Evolutionary conservation across 2,329 filamentous ascomycete species (phyloP).

Genomic region (Geoglossum cookeanum): DNA sequence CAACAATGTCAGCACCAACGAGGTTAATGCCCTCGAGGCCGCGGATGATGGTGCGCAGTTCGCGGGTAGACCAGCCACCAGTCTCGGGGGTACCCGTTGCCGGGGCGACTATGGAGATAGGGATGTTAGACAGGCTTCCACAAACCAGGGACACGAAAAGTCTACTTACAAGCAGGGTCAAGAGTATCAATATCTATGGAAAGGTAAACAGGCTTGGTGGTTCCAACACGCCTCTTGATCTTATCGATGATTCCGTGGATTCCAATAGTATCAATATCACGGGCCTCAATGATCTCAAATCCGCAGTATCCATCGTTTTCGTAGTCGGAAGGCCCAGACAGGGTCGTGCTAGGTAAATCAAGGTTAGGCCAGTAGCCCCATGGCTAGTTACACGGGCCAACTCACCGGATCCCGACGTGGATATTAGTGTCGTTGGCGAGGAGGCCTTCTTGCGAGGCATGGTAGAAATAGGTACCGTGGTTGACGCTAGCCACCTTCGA

Average conservation of each 20-base stretch:
- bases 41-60: conserved; percentile 51
- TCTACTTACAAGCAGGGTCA: conserved; percentile 51
- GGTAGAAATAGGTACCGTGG: conserved; percentile 80
- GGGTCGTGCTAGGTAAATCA: conserved; percentile 33
- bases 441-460: conserved; percentile 59
- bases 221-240: conserved; percentile 57
- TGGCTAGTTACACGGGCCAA: not conserved
- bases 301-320: conserved; percentile 74
- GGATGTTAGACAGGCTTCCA: not conserved
- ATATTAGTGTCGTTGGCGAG: conserved; percentile 70
- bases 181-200: conserved; percentile 78
- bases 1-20: conserved; percentile 52
- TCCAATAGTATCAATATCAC: conserved; percentile 50
- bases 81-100: conserved; percentile 61
- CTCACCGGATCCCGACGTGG: conserved; percentile 56
- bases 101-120: conserved; percentile 33
- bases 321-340: conserved; percentile 62
- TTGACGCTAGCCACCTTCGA: conserved; percentile 61
- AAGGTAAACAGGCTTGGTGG: conserved; percentile 56
- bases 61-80: conserved; percentile 55
- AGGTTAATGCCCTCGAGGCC: conserved; percentile 51
- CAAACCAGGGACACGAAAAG: not conserved
- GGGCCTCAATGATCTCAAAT: conserved; percentile 63
- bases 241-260: conserved; percentile 58
- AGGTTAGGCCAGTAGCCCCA: not conserved